Evolutionary conservation across 352 stramenopile genomes (phyloP), one percentile per base, ranked within the genome.

Genomic region (Phytophthora foliorum): DNA sequence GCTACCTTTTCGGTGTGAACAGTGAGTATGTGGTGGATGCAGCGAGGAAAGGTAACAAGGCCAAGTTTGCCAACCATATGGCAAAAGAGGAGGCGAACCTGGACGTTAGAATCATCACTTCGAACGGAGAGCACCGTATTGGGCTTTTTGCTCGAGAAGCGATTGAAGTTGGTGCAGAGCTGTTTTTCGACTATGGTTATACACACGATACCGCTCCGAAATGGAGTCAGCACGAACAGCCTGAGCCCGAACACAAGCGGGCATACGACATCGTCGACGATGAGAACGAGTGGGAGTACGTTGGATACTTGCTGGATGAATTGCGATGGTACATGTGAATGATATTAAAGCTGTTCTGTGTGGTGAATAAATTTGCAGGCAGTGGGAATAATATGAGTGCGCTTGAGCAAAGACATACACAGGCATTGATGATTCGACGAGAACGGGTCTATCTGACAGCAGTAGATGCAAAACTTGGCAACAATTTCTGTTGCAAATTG

Each of bases 1-100:
- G 83, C 34, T 99, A 96, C 62, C 66, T 99, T 2, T 99, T 99
- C 75, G 92, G 98, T 57, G 64, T 98, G 11, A 98, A 94, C 61
- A 86, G 77, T 3, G 94, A 98, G 10, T 86, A 89, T 49, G 88
- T 96, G 22, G 82, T 99, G 29, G 97, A 99, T 70, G 94, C 95
- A 2, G 89, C 89, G 31, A 84, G 88, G 24, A 94, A 98, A 67
- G 96, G 97, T 17, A 99, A 98, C 78, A 98, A 98, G 72, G 92
- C 87, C 39, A 93, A 96, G 58, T 99, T 97, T 76, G 87, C 91
- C 1, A 97, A 98, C 63, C 94, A 98, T 57, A 73, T 67, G 11
- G 48, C 57, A 8, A 69, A 72, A 48, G 72, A 74, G 19, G 55
- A 63, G 6, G 80, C 90, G 13, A 98, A 98, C 57, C 86, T 92